phyloP scores from a whole-genome alignment of 805 yeast genomes.

The Candida tibetensis region DNA sequence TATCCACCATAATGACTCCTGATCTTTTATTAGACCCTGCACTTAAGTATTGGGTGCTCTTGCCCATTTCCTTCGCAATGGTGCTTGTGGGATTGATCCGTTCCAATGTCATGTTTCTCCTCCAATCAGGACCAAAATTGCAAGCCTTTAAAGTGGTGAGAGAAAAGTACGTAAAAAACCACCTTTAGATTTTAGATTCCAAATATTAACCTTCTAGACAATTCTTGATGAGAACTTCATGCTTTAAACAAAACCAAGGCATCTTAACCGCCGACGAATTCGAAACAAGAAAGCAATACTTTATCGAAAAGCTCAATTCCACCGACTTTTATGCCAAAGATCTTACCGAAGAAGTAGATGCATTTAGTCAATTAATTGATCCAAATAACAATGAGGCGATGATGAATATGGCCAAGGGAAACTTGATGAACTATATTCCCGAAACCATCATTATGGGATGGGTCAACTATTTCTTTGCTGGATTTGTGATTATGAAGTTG shows the following conservation, averaged over 20 bases:
- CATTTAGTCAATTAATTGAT: constrained; percentile 61
- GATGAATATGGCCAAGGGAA: constrained; percentile 75
- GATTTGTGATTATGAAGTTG: constrained; percentile 72
- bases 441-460: constrained; percentile 95
- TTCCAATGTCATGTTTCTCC: constrained; percentile 59
- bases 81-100: constrained; percentile 79
- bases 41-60: constrained; percentile 82
- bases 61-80: constrained; percentile 90
- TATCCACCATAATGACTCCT: constrained; percentile 6
- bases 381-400: constrained; percentile 70
- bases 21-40: constrained; percentile 68
- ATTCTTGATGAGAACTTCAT: constrained; percentile 55
- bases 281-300: constrained; percentile 46
- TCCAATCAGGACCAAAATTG: constrained; percentile 57
- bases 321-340: constrained; percentile 57
- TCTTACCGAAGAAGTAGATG: constrained; percentile 30
- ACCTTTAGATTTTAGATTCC: no score
- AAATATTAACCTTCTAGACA: constrained; percentile 32
- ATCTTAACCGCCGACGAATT: constrained; percentile 55
- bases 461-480: constrained; percentile 91
- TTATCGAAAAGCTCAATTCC: constrained; percentile 47
- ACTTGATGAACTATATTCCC: constrained; percentile 80
- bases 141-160: constrained; percentile 46
- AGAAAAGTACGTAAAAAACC: constrained; percentile 47
- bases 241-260: constrained; percentile 53